phyloP scores from a whole-genome alignment of 192 early-diverging fungal species.

The Coemansia furcata region DNA sequence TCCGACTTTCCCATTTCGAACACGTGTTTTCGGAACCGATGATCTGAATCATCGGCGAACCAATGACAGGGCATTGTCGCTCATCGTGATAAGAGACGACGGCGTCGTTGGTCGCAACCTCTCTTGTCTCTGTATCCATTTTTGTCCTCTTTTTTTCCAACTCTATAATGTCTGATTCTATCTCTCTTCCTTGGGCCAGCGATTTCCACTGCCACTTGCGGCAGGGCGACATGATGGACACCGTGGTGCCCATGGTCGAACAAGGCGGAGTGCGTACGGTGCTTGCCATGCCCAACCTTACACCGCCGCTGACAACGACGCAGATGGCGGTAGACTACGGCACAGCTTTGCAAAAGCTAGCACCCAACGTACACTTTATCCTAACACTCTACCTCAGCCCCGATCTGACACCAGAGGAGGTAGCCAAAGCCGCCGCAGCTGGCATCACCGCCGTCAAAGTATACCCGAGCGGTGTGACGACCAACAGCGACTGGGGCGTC shows the following conservation, averaged over 20 bases:
- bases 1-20: neutral
- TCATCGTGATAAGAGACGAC: neutral
- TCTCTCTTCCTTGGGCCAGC: conserved; percentile 68
- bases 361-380: conserved; percentile 83
- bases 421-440: conserved; percentile 74
- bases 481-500: conserved; percentile 95
- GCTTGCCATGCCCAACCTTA: conserved; percentile 96
- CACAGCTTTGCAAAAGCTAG: conserved; percentile 70
- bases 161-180: conserved; percentile 13
- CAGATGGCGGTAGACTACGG: conserved; percentile 87
- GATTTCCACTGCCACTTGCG: conserved; percentile 96
- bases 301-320: conserved; percentile 85
- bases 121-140: neutral
- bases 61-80: neutral
- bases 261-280: conserved; percentile 81
- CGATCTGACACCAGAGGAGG: conserved; percentile 86
- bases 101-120: neutral
- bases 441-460: conserved; percentile 90
- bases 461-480: conserved; percentile 95
- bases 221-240: conserved; percentile 87
- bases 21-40: neutral
- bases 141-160: neutral
- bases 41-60: neutral
- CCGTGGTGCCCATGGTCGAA: conserved; percentile 78
- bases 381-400: conserved; percentile 93